Evolutionary conservation across 768 basidiomycete genomes (phyloP), one percentile per base, ranked within the genome.

Genomic region (Lactarius vividus): DNA sequence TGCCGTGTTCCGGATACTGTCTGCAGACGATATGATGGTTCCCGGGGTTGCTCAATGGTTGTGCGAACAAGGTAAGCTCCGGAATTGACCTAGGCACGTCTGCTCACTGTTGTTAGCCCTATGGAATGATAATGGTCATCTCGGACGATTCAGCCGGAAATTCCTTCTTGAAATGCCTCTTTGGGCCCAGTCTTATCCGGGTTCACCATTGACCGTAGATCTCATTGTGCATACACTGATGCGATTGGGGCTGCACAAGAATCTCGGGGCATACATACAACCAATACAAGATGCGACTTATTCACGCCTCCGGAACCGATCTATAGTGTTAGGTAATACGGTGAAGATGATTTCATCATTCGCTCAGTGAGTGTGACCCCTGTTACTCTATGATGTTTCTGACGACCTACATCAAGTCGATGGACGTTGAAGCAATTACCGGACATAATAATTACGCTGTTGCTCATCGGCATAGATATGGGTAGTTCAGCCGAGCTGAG

Each of bases 391-490:
- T 57, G 61, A 16, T 42, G 15, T 40, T 20, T n/a, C 57, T 57
- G 49, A 31, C 40, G n/a, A 53, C 42, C 26, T 23, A 15, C 44
- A 40, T 52, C 56, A 71, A 75, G 57, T 74, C 73, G 59, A 71
- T 83, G 18, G 67, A 71, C 57, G 20, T 53, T 62, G 8, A 72
- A 76, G 6, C 85, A 88, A 26, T 70, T 82, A 1, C 79, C 83
- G 15, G 79, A 84, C 63, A 72, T 87, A 26, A 69, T 87, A 9
- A 68, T 85, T 57, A 74, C 79, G 2, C 69, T 92, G 49, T 66
- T 87, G 4, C 75, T 87, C 3, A 72, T 91, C 31, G 86, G 79
- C 2, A 79, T 88, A 66, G 89, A 91, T 69, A 73, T 79, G 1
- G 74, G 79, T 15, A 81, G 81, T 37, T 74, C 81, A 1, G 71